These are phyloP conservation scores for Heliosperma pusillum DNA, from an alignment of 148 eudicot genomes.

Conservation along the genomic window DNA sequence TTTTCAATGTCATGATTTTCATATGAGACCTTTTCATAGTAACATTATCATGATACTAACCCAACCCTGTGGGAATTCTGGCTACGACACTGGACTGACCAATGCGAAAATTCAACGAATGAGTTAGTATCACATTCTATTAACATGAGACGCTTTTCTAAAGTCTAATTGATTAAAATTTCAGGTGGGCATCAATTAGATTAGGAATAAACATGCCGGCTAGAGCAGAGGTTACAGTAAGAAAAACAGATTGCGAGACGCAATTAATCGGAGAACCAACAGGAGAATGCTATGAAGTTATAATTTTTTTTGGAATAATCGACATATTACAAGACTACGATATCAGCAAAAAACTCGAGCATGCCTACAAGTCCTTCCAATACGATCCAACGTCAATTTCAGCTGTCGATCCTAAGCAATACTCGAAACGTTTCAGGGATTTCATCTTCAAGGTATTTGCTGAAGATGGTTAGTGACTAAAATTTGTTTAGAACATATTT, in stretches of 20 bases:
- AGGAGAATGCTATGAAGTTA: constrained; percentile 54
- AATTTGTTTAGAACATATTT: neutral
- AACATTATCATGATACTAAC: neutral
- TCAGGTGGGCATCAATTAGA: constrained; percentile 47
- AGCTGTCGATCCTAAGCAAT: constrained; percentile 68
- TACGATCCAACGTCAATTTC: constrained; percentile 65
- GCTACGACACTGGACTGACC: too few species aligned
- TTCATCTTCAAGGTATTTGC: constrained; percentile 54
- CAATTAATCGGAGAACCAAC: constrained; percentile 61
- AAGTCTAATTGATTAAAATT: neutral
- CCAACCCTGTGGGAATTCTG: neutral
- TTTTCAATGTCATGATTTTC: neutral
- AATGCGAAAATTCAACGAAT: neutral
- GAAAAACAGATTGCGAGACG: constrained; percentile 48
- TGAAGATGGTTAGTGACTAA: constrained; percentile 38
- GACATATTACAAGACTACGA: constrained; percentile 74
- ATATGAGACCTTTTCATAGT: neutral
- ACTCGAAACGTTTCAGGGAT: constrained; percentile 64
- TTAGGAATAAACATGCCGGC: constrained; percentile 66
- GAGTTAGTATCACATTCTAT: neutral
- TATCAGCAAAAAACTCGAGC: constrained; percentile 74
- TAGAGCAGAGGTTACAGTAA: constrained; percentile 49
- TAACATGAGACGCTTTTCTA: neutral
- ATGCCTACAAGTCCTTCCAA: constrained; percentile 67
- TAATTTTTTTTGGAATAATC: constrained; percentile 60